These are phyloP conservation scores for Apiotrichum akiyoshidainum DNA, from an alignment of 1,284 basidiomycete species.

Conservation along the genomic window DNA sequence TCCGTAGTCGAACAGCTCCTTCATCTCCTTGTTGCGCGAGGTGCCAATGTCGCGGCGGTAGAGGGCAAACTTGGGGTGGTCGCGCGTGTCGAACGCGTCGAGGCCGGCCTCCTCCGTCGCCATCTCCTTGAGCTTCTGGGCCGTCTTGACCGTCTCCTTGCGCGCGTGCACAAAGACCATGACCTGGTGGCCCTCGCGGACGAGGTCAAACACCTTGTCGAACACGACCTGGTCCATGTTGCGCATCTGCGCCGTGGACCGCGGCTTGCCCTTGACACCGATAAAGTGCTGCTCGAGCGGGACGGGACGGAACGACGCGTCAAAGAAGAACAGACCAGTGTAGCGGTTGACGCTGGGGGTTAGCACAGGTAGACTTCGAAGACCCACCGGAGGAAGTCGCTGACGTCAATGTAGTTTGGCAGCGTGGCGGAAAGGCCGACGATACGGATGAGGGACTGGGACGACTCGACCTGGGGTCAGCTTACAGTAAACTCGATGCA, in stretches of 20 bases:
- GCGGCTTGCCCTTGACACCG: constrained; percentile 88
- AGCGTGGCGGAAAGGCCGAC: constrained; percentile 97
- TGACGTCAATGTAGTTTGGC: constrained; percentile 96
- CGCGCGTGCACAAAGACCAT: constrained; percentile 99
- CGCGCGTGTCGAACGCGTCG: constrained; percentile 75
- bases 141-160: constrained; percentile 96
- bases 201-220: constrained; percentile 72
- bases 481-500: background rate
- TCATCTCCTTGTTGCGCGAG: constrained; percentile 93
- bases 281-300: constrained; percentile 98
- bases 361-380: background rate
- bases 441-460: constrained; percentile 95
- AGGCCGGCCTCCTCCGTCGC: constrained; percentile 68
- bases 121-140: constrained; percentile 77
- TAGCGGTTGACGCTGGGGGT: constrained; percentile 74
- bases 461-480: constrained; percentile 76
- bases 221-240: constrained; percentile 89
- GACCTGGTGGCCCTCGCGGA: constrained; percentile 87
- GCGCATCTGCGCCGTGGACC: constrained; percentile 68
- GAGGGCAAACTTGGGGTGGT: constrained; percentile 69
- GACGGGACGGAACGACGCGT: constrained; percentile 93
- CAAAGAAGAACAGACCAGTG: constrained; percentile 96
- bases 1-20: constrained; percentile 83
- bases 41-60: constrained; percentile 75
- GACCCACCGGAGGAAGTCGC: constrained; percentile 80